These are phyloP conservation scores for Taphrina betulina DNA, from an alignment of 1,139 yeast genomes.

Conservation along the genomic window DNA sequence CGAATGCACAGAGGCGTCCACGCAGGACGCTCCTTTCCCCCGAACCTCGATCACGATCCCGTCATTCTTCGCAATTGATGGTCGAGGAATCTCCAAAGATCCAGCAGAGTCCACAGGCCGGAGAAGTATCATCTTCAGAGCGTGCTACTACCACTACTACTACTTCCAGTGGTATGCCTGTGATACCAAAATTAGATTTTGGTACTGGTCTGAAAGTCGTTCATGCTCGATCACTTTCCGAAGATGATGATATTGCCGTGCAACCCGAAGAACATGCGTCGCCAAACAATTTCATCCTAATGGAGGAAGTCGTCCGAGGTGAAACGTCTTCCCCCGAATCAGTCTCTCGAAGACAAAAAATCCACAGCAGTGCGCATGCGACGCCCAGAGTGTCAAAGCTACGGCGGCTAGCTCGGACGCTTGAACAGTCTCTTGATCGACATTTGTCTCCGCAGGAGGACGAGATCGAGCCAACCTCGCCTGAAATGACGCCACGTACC, in stretches of 20 bases:
- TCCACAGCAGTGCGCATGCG: not conserved
- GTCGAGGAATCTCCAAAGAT: constrained; percentile 8
- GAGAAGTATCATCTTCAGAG: not conserved
- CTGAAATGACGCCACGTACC: no score
- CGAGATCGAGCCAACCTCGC: no score
- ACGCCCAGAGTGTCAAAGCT: constrained; percentile 7
- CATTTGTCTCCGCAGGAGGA: no score
- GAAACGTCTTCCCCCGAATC: no score
- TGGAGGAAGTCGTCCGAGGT: no score
- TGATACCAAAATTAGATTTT: constrained; percentile 9
- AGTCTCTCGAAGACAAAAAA: no score
- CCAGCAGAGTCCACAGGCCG: no score
- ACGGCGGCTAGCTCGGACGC: constrained; percentile 4
- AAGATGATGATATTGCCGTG: no score
- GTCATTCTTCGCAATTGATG: constrained; percentile 1
- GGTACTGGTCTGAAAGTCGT: not conserved
- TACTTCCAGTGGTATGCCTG: not conserved
- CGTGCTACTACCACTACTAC: not conserved
- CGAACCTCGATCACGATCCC: not conserved
- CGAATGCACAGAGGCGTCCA: not conserved
- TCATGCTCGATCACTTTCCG: constrained; percentile 3
- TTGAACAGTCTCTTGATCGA: no score
- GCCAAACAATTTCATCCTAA: no score
- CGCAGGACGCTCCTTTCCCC: constrained; percentile 4
- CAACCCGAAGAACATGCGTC: no score